Conservation (phyloP, 192 early-diverging fungal species). For the Backusella australiensis region DNA sequence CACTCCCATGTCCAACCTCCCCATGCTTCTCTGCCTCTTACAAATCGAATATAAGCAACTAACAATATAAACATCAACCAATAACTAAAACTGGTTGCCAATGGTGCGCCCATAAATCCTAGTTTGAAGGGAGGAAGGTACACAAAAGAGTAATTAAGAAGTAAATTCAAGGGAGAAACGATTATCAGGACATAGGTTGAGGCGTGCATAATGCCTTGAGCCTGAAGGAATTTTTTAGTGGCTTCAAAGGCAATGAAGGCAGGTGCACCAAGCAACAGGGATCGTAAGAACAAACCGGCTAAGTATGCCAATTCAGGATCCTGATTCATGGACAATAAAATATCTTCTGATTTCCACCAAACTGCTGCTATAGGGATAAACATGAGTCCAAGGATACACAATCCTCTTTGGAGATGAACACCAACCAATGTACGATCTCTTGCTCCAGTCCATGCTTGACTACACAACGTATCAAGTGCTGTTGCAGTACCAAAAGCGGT, state of each 20-base stretch:
- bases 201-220: constrained; percentile 88
- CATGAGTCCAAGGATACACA: constrained; percentile 27
- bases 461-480: constrained; percentile 77
- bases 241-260: constrained; percentile 81
- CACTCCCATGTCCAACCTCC: constrained; percentile 82
- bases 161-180: constrained; percentile 68
- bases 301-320: constrained; percentile 21
- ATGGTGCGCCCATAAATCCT: constrained; percentile 82
- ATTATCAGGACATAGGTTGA: constrained; percentile 71
- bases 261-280: constrained; percentile 67
- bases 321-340: constrained; percentile 25
- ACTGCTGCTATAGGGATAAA: constrained; percentile 27
- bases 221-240: constrained; percentile 80
- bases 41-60: constrained; percentile 60
- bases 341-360: constrained; percentile 25
- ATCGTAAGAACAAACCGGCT: constrained; percentile 50
- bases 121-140: constrained; percentile 63
- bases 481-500: constrained; percentile 67
- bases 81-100: constrained; percentile 75
- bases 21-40: constrained; percentile 75
- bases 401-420: constrained; percentile 59
- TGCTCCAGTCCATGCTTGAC: constrained; percentile 69
- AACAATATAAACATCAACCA: constrained; percentile 67
- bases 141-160: constrained; percentile 81
- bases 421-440: constrained; percentile 63